phyloP scores from a whole-genome alignment of 129 eudicot genomes.

The Silybum marianum region DNA sequence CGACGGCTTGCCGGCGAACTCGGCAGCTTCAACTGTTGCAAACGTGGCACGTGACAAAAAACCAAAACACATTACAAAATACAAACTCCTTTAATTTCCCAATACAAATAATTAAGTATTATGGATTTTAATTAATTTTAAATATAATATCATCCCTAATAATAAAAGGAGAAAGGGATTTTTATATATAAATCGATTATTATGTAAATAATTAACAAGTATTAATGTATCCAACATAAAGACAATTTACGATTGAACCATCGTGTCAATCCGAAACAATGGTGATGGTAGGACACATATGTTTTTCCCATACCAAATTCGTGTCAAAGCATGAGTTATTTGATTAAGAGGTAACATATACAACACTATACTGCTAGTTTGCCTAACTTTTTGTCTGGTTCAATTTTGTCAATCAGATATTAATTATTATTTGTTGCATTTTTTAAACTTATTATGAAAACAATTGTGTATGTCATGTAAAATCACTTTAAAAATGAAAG shows the following conservation, averaged over 20 bases:
- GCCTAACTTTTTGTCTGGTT: slow-evolving; percentile 28
- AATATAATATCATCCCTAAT: no score
- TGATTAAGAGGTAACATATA: slow-evolving; percentile 4
- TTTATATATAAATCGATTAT: no score
- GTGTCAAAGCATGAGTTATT: not conserved
- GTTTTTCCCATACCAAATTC: not conserved
- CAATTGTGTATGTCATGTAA: not conserved
- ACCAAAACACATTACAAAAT: slow-evolving; percentile 5
- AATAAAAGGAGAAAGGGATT: no score
- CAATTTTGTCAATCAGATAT: slow-evolving; percentile 3
- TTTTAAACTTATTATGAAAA: not conserved
- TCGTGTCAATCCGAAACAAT: not conserved
- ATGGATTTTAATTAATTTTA: no score
- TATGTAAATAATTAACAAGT: no score
- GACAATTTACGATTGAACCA: no score
- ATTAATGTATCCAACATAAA: no score
- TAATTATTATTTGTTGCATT: not conserved
- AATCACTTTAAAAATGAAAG: not conserved
- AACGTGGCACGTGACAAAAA: slow-evolving; percentile 41
- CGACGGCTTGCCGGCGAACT: slow-evolving; percentile 55
- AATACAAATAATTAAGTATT: not conserved
- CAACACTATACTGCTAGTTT: not conserved
- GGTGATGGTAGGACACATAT: not conserved
- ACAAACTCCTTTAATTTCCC: not conserved
- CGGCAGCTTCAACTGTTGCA: slow-evolving; percentile 48